These are phyloP conservation scores for Boeremia exigua DNA, from an alignment of 2,329 filamentous ascomycete genomes.

Conservation along the genomic window DNA sequence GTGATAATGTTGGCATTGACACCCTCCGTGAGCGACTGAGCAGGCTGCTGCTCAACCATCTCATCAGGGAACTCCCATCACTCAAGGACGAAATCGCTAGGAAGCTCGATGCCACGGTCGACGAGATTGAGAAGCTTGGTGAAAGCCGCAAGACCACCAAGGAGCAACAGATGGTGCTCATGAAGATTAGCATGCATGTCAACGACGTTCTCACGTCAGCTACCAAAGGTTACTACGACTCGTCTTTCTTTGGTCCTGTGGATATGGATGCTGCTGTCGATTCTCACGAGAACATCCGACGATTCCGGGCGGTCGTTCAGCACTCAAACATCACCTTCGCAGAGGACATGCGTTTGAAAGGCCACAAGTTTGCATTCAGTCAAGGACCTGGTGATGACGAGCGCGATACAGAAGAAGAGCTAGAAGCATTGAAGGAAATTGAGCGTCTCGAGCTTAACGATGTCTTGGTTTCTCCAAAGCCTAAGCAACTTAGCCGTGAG, in stretches of 20 bases:
- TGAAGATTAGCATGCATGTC: neutral
- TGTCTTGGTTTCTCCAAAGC: neutral
- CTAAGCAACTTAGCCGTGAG: neutral
- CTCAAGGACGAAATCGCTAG: neutral
- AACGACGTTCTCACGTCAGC: neutral
- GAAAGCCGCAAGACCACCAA: neutral
- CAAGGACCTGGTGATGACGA: neutral
- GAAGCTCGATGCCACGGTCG: neutral
- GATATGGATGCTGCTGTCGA: neutral
- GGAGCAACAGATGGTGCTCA: neutral
- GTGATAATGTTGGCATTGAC: neutral
- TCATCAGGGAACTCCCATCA: neutral
- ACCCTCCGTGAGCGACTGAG: neutral
- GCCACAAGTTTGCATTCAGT: neutral
- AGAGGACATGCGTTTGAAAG: neutral
- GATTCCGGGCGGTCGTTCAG: conserved; percentile 1
- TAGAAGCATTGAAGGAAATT: neutral
- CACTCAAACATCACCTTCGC: neutral
- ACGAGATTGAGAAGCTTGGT: neutral
- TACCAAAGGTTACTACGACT: neutral
- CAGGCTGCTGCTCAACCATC: neutral
- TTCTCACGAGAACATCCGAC: neutral
- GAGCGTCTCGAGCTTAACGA: neutral
- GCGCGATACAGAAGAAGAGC: neutral
- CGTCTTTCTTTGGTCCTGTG: neutral